phyloP scores from a whole-genome alignment of 228 moss, liverwort and hornwort genomes.

The Sphagnum fallax region DNA sequence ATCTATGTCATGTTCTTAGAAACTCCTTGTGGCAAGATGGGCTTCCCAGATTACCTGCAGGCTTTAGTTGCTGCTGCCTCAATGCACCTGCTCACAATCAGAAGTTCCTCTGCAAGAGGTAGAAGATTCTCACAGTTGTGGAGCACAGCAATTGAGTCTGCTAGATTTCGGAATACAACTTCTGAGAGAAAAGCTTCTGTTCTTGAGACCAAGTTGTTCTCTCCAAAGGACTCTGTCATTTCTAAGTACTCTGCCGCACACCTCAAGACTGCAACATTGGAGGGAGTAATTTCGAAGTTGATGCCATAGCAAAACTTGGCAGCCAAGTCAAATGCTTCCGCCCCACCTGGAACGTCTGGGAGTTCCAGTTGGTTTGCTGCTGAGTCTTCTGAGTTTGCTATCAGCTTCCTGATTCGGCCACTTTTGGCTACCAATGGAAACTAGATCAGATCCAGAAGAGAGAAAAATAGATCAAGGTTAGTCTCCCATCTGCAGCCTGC shows the following conservation, averaged over 20 bases:
- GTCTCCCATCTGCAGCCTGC: no score
- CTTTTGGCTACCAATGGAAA: slow-evolving; percentile 66
- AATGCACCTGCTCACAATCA: slow-evolving; percentile 59
- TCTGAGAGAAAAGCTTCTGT: slow-evolving; percentile 53
- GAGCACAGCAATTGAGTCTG: slow-evolving; percentile 61
- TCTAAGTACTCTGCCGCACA: slow-evolving; percentile 65
- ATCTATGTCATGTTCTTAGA: no score
- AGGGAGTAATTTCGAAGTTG: slow-evolving; percentile 61
- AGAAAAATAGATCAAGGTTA: no score
- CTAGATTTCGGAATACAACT: slow-evolving; percentile 51
- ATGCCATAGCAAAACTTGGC: slow-evolving; percentile 71
- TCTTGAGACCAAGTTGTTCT: slow-evolving; percentile 50
- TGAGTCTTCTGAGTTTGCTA: slow-evolving; percentile 34
- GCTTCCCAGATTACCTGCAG: slow-evolving; percentile 27
- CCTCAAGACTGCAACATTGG: slow-evolving; percentile 54
- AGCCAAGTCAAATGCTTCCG: slow-evolving; percentile 62
- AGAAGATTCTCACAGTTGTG: slow-evolving; percentile 64
- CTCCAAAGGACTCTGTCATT: slow-evolving; percentile 59
- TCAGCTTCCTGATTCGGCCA: slow-evolving; percentile 53
- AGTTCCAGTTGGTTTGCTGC: slow-evolving; percentile 45
- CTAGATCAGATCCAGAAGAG: slow-evolving; percentile 11
- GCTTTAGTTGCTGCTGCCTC: slow-evolving; percentile 59
- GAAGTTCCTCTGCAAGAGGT: slow-evolving; percentile 54
- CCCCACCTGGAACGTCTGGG: slow-evolving; percentile 53
- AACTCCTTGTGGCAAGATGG: no score